These are phyloP conservation scores for Calonectria ilicicola DNA, from an alignment of 2,329 filamentous ascomycete species.

Conservation along the genomic window DNA sequence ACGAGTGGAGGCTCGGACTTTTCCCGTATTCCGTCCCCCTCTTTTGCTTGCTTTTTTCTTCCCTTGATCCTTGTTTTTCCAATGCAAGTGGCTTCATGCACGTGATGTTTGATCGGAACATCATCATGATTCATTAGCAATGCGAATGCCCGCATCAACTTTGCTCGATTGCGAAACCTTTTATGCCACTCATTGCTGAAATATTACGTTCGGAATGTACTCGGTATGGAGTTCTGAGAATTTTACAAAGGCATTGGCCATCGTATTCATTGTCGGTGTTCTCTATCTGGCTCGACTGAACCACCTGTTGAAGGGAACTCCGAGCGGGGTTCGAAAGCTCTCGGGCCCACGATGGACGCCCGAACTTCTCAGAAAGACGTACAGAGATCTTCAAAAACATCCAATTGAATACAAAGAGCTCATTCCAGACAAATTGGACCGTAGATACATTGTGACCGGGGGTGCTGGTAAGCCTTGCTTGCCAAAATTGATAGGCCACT, in stretches of 20 bases:
- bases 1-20: neutral
- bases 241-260: neutral
- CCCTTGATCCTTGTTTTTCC: neutral
- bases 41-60: neutral
- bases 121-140: neutral
- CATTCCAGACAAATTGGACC: neutral
- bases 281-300: neutral
- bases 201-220: neutral
- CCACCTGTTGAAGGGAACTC: neutral
- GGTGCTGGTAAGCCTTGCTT: neutral
- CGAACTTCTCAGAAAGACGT: neutral
- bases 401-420: neutral
- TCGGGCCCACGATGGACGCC: neutral
- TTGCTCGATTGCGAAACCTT: too few relatives aligned
- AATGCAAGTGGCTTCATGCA: neutral
- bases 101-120: neutral
- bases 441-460: neutral
- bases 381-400: neutral
- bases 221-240: neutral
- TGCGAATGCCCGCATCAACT: neutral
- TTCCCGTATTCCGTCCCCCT: neutral
- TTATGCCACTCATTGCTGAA: neutral
- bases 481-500: neutral
- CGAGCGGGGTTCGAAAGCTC: neutral
- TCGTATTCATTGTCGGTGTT: neutral